Conservation (phyloP, 805 yeast species). For the Vanderwaltozyma polyspora region DNA sequence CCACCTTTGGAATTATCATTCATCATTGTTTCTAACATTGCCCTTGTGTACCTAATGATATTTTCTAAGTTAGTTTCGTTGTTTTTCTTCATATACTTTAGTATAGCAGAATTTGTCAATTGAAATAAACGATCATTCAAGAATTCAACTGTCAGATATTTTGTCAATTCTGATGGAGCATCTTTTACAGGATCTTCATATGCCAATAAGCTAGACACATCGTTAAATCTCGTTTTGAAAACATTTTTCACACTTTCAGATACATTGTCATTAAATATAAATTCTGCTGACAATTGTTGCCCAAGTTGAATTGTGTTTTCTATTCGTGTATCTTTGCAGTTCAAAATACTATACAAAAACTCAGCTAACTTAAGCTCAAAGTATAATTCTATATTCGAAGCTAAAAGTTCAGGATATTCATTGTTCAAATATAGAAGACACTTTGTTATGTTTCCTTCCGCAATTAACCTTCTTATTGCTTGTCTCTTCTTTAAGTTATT, state of each 20-base stretch:
- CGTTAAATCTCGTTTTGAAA: slow-evolving; percentile 30
- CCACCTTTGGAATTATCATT: no score
- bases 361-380: slow-evolving; percentile 23
- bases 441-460: slow-evolving; percentile 35
- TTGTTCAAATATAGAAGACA: slow-evolving; percentile 30
- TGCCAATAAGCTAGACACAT: slow-evolving; percentile 42
- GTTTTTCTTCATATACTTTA: slow-evolving; percentile 34
- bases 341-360: slow-evolving; percentile 13
- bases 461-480: slow-evolving; percentile 33
- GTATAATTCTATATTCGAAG: slow-evolving; percentile 13
- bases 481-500: slow-evolving; percentile 34
- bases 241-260: slow-evolving; percentile 17
- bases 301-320: slow-evolving; percentile 13
- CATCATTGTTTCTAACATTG: slow-evolving; percentile 27
- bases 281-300: slow-evolving; percentile 17
- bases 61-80: slow-evolving; percentile 35
- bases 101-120: slow-evolving; percentile 28
- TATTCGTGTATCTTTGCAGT: slow-evolving; percentile 7
- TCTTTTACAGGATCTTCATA: slow-evolving; percentile 39
- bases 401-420: slow-evolving; percentile 19
- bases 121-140: slow-evolving; percentile 25
- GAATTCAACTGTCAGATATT: slow-evolving; percentile 17
- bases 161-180: slow-evolving; percentile 20
- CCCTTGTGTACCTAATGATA: slow-evolving; percentile 32
- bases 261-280: slow-evolving; percentile 11